Conservation (phyloP, 1,284 basidiomycete genomes). For the Cutaneotrichosporon sp. region DNA sequence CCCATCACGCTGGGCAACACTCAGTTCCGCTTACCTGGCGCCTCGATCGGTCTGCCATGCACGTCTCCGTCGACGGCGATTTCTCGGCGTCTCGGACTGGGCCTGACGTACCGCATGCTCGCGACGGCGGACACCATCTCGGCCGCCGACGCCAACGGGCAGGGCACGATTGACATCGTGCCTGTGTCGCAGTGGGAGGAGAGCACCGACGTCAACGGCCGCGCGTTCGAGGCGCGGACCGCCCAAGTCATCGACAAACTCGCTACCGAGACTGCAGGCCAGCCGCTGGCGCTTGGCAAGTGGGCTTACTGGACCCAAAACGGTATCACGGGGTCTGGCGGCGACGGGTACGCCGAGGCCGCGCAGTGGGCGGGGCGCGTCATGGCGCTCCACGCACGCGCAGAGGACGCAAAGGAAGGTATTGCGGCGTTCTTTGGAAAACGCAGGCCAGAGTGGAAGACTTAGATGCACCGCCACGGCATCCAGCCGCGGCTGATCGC, state of each 20-base stretch:
- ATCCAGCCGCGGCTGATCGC: too few relatives aligned
- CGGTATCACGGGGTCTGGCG: constrained; percentile 7
- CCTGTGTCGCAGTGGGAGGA: constrained; percentile 11
- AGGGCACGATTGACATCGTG: constrained; percentile 13
- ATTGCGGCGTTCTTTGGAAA: constrained; percentile 18
- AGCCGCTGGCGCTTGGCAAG: constrained; percentile 18
- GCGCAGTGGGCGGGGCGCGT: constrained; percentile 14
- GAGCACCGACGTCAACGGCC: constrained; percentile 5
- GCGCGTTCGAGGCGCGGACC: constrained; percentile 10
- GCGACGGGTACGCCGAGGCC: constrained; percentile 20
- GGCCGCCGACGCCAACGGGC: constrained; percentile 9
- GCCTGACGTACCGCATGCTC: constrained; percentile 18
- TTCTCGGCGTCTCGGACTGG: constrained; percentile 9
- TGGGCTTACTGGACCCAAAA: constrained; percentile 22
- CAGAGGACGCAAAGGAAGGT: constrained; percentile 18
- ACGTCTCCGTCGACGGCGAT: constrained; percentile 15
- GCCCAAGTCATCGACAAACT: constrained; percentile 9
- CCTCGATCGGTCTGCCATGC: constrained; percentile 17
- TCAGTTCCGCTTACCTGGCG: constrained; percentile 14
- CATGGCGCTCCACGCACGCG: constrained; percentile 20
- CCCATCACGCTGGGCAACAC: constrained; percentile 16
- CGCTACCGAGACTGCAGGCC: constrained; percentile 9
- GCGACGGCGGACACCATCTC: constrained; percentile 13
- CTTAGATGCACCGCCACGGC: constrained; percentile 2
- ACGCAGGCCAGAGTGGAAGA: constrained; percentile 17